These are phyloP conservation scores for Blastobotrys proliferans DNA, from an alignment of 1,139 yeast species.

Conservation along the genomic window DNA sequence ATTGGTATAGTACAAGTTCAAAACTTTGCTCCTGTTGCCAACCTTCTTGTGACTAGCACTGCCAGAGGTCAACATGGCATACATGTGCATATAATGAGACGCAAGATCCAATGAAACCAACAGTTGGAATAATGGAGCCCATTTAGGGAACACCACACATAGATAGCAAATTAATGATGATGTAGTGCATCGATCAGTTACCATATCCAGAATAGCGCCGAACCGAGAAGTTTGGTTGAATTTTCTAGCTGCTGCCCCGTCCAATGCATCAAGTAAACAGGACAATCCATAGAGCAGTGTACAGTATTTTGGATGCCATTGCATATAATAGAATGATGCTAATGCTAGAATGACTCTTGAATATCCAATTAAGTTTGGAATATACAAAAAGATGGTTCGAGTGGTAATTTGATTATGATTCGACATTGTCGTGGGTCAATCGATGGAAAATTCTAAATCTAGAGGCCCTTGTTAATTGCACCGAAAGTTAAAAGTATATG, in stretches of 20 bases:
- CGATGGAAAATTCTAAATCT: too few species aligned
- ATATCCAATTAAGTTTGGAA: slow-evolving; percentile 91
- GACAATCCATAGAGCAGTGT: slow-evolving; percentile 77
- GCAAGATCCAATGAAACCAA: slow-evolving; percentile 86
- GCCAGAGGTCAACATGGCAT: slow-evolving; percentile 82
- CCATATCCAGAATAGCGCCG: slow-evolving; percentile 98
- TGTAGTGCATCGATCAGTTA: slow-evolving; percentile 96
- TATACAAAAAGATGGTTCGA: slow-evolving; percentile 61
- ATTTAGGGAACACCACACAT: slow-evolving; percentile 70
- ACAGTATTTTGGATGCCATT: slow-evolving; percentile 74
- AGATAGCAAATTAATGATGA: slow-evolving; percentile 83
- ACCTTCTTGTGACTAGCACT: slow-evolving; percentile 81
- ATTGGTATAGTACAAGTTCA: slow-evolving; percentile 83
- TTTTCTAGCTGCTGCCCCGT: slow-evolving; percentile 91
- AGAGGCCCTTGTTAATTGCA: too few species aligned
- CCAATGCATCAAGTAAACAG: slow-evolving; percentile 91
- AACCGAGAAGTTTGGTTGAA: slow-evolving; percentile 85
- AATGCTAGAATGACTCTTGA: slow-evolving; percentile 76
- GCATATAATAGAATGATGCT: slow-evolving; percentile 77
- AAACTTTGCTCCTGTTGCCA: slow-evolving; percentile 65
- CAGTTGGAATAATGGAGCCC: slow-evolving; percentile 71
- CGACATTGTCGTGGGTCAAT: neutral
- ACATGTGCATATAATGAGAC: slow-evolving; percentile 98
- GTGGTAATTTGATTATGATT: slow-evolving; percentile 30
- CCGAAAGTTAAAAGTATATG: too few species aligned